phyloP scores from a whole-genome alignment of 2,329 filamentous ascomycete genomes.

The Arthrocladium fulminans region DNA sequence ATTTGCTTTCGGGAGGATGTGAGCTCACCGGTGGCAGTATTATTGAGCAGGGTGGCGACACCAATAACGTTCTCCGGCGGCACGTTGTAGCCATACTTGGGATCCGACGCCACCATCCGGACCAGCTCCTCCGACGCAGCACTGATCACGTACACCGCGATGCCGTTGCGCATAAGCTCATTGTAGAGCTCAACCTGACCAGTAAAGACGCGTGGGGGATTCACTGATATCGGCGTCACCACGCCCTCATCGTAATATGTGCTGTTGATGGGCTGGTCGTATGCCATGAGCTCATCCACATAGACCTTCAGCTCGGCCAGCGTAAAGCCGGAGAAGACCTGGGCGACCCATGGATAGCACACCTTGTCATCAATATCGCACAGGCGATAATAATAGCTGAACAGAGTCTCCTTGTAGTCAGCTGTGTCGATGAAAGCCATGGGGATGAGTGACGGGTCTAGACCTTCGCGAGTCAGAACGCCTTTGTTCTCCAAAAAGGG shows the following conservation, averaged over 20 bases:
- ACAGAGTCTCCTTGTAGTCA: conserved; percentile 6
- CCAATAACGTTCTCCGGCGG: conserved; percentile 10
- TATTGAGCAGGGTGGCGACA: conserved; percentile 7
- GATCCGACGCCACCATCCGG: conserved; percentile 8
- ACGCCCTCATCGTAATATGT: conserved; percentile 8
- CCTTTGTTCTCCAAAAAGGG: conserved; percentile 7
- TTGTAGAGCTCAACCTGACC: conserved; percentile 11
- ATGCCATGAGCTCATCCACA: conserved; percentile 8
- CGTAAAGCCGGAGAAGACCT: conserved; percentile 3
- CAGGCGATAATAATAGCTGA: conserved; percentile 9
- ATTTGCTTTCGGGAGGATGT: conserved; percentile 6
- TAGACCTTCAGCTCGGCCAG: conserved; percentile 6
- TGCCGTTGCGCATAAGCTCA: conserved; percentile 7
- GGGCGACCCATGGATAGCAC: conserved; percentile 9
- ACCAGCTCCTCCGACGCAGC: conserved; percentile 9
- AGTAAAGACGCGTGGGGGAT: conserved; percentile 3
- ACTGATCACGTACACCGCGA: conserved; percentile 8
- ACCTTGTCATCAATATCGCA: conserved; percentile 9
- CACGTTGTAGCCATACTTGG: conserved; percentile 11
- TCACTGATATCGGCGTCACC: background rate
- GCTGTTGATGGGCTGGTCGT: conserved; percentile 5
- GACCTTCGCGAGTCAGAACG: conserved; percentile 5
- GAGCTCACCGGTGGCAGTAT: conserved; percentile 3
- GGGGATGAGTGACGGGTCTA: conserved; percentile 7
- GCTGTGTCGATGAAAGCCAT: conserved; percentile 10